These are phyloP conservation scores for Chlorella vulgaris DNA, from an alignment of 139 green algal genomes.

Conservation along the genomic window DNA sequence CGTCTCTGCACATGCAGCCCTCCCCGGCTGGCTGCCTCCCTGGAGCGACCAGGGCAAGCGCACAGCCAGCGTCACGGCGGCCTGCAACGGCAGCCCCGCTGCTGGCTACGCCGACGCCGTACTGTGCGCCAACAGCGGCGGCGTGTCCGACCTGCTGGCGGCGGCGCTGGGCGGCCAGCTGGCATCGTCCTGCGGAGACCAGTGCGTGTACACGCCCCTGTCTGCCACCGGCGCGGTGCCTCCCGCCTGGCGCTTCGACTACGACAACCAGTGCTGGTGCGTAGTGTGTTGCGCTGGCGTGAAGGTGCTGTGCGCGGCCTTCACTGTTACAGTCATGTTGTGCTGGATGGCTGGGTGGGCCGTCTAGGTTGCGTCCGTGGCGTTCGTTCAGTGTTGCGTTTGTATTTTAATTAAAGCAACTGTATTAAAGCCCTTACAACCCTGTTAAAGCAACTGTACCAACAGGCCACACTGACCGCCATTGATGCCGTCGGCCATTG, in stretches of 20 bases:
- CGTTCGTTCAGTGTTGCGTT: too few relatives aligned
- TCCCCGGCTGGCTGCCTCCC: constrained; percentile 23
- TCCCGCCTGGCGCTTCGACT: constrained; percentile 11
- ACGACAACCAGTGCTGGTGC: constrained; percentile 27
- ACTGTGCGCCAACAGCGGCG: not conserved
- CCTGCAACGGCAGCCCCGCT: not conserved
- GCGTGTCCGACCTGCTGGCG: not conserved
- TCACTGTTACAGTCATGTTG: not conserved
- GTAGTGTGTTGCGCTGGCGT: not conserved
- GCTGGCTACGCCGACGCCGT: not conserved
- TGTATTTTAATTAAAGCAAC: too few relatives aligned
- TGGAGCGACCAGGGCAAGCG: constrained; percentile 14
- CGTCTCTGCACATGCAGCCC: constrained; percentile 3
- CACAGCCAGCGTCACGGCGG: not conserved
- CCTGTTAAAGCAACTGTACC: too few relatives aligned
- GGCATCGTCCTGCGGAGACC: not conserved
- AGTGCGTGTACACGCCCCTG: not conserved
- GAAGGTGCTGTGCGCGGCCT: not conserved
- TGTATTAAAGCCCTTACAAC: too few relatives aligned
- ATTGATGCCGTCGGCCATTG: too few relatives aligned
- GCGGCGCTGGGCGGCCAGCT: constrained; percentile 4
- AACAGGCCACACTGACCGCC: not conserved
- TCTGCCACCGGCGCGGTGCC: not conserved
- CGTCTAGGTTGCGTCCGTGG: not conserved
- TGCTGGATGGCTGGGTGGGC: not conserved